These are phyloP conservation scores for Pseudogymnoascus sp. DNA, from an alignment of 2,329 filamentous ascomycete species.

Conservation along the genomic window DNA sequence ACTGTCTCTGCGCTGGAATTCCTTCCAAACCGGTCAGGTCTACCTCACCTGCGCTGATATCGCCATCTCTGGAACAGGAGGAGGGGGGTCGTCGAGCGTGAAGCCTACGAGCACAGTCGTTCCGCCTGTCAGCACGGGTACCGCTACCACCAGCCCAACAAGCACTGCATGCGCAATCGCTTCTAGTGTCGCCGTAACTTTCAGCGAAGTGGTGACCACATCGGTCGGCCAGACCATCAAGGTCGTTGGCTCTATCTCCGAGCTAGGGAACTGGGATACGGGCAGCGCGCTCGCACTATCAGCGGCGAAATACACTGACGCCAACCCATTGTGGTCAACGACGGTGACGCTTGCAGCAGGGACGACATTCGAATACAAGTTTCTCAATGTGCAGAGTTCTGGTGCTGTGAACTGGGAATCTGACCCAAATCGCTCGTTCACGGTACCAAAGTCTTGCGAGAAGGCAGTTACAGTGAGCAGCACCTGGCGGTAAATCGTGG, in stretches of 20 bases:
- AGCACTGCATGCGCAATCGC: conserved; percentile 32
- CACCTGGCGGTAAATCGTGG: conserved; percentile 15
- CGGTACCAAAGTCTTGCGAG: conserved; percentile 16
- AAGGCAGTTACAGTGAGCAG: conserved; percentile 16
- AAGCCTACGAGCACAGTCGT: background rate
- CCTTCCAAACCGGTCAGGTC: conserved; percentile 46
- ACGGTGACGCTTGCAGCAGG: conserved; percentile 49
- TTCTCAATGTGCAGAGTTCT: conserved; percentile 48
- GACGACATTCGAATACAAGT: conserved; percentile 57
- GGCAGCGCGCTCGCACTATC: conserved; percentile 46
- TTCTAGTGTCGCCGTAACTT: conserved; percentile 50
- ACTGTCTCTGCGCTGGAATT: conserved; percentile 47
- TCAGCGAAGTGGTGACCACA: conserved; percentile 51
- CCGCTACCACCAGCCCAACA: conserved; percentile 21
- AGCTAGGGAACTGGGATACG: conserved; percentile 56
- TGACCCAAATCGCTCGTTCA: conserved; percentile 28
- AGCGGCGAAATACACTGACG: conserved; percentile 49
- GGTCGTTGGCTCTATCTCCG: conserved; percentile 49
- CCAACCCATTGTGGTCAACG: conserved; percentile 53
- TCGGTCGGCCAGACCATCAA: conserved; percentile 55
- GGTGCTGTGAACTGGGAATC: conserved; percentile 55
- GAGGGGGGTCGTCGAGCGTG: background rate
- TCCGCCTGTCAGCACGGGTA: background rate
- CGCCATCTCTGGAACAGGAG: conserved; percentile 30
- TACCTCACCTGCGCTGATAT: conserved; percentile 49